These are phyloP conservation scores for Pseudocercospora crystallina DNA, from an alignment of 2,329 filamentous ascomycete genomes.

Conservation along the genomic window DNA sequence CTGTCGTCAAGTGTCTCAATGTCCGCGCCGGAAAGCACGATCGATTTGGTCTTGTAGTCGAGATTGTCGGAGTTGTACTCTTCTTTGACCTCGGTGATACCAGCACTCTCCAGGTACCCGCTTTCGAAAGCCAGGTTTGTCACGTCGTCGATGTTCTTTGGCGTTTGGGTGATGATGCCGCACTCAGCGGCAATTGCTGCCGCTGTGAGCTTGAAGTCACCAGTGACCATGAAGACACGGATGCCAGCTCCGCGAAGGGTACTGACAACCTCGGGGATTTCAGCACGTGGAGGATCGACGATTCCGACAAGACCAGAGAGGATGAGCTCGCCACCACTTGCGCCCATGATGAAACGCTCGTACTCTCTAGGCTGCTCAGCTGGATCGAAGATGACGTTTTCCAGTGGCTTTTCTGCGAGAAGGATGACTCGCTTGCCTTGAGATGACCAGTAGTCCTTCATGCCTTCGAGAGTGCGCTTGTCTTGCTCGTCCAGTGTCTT, in stretches of 20 bases:
- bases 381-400: constrained; percentile 58
- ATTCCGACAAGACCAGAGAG: constrained; percentile 60
- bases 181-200: constrained; percentile 71
- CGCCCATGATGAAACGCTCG: constrained; percentile 57
- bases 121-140: constrained; percentile 48
- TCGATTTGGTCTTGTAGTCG: constrained; percentile 28
- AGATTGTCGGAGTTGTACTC: constrained; percentile 11
- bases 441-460: constrained; percentile 68
- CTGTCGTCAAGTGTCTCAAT: constrained; percentile 63
- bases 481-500: constrained; percentile 54
- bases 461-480: constrained; percentile 54
- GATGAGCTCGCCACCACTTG: constrained; percentile 48
- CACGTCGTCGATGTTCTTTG: constrained; percentile 53
- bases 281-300: constrained; percentile 60
- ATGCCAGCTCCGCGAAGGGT: constrained; percentile 69
- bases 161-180: constrained; percentile 63
- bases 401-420: constrained; percentile 54
- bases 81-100: constrained; percentile 22
- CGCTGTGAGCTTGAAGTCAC: constrained; percentile 74
- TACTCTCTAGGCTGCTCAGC: constrained; percentile 54
- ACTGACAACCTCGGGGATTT: constrained; percentile 59
- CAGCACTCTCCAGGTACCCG: constrained; percentile 31
- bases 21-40: constrained; percentile 66
- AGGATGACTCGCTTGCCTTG: constrained; percentile 69
- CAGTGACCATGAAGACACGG: constrained; percentile 79